These are phyloP conservation scores for Thalassia testudinum DNA, from an alignment of 116 monocot species.

Conservation along the genomic window DNA sequence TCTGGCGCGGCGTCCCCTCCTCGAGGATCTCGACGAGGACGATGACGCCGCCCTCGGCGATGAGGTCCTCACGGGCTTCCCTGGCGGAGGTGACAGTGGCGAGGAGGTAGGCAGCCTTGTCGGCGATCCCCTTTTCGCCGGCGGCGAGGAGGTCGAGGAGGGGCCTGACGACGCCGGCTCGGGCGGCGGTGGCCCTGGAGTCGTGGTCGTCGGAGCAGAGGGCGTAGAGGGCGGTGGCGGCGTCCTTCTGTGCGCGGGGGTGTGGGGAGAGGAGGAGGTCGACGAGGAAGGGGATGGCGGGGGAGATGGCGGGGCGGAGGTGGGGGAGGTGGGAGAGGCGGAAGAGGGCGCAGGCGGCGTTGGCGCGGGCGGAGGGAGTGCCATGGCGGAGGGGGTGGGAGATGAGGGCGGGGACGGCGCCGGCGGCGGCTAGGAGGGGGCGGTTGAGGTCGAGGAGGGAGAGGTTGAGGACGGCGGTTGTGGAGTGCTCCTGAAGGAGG, in stretches of 20 bases:
- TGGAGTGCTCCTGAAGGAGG: too few relatives aligned
- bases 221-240: slow-evolving; percentile 43
- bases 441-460: not conserved
- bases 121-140: slow-evolving; percentile 35
- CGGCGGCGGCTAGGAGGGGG: too few relatives aligned
- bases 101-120: slow-evolving; percentile 54
- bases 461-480: too few relatives aligned
- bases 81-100: slow-evolving; percentile 12
- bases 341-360: too few relatives aligned
- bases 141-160: slow-evolving; percentile 43
- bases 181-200: slow-evolving; percentile 38
- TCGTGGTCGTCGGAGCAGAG: slow-evolving; percentile 26
- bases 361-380: too few relatives aligned
- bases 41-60: slow-evolving; percentile 45
- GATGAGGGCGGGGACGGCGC: slow-evolving; percentile 13
- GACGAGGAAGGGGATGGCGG: slow-evolving; percentile 44
- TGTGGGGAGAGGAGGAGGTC: slow-evolving; percentile 25
- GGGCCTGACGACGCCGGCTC: slow-evolving; percentile 36
- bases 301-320: slow-evolving; percentile 26
- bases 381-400: not conserved
- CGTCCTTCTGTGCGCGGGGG: slow-evolving; percentile 58
- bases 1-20: too few relatives aligned
- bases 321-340: too few relatives aligned
- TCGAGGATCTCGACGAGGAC: too few relatives aligned
- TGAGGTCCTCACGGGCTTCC: slow-evolving; percentile 32